A percentile compares a stretch with the other conserved stretches of the same genome.
Conservation (phyloP, 176 grass and related monocot species). For the Puccinellia tenuiflora region DNA sequence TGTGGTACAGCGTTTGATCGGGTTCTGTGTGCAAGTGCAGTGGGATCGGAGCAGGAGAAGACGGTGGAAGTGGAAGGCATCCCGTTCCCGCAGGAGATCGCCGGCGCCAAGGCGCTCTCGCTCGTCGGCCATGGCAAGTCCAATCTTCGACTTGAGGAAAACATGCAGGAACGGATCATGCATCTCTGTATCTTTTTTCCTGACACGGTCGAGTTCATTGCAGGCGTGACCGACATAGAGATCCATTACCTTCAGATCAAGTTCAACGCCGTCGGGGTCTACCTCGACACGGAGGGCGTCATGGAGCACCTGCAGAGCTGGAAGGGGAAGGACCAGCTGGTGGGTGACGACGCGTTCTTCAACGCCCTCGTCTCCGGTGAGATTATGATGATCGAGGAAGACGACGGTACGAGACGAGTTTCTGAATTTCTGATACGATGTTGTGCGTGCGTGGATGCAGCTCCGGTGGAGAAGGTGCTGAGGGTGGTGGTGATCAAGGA, state of each 20-base stretch:
- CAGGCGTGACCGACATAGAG: constrained; percentile 90
- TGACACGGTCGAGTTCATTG: neutral
- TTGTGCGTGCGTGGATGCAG: neutral
- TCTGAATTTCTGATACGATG: neutral
- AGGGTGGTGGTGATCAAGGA: constrained; percentile 84
- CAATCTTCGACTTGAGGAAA: neutral
- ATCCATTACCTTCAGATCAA: constrained; percentile 98
- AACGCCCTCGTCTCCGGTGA: constrained; percentile 51
- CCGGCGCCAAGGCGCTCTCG: constrained; percentile 3
- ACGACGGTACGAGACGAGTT: no score
- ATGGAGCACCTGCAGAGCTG: constrained; percentile 33
- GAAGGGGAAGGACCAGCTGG: constrained; percentile 54
- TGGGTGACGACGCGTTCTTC: constrained; percentile 53
- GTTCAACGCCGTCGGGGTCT: constrained; percentile 75
- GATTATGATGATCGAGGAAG: neutral
- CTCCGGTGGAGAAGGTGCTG: constrained; percentile 69
- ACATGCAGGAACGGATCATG: neutral
- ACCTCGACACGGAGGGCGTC: constrained; percentile 39
- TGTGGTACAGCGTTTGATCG: neutral
- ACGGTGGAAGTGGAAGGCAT: constrained; percentile 34
- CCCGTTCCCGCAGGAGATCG: constrained; percentile 24
- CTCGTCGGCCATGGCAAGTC: constrained; percentile 16
- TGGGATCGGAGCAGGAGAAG: constrained; percentile 23
- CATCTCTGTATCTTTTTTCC: neutral
- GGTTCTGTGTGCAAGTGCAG: neutral